A percentile compares a stretch with the other conserved stretches of the same genome.
These are phyloP conservation scores for Tilletia indica DNA, from an alignment of 1,284 basidiomycete genomes.

Conservation along the genomic window DNA sequence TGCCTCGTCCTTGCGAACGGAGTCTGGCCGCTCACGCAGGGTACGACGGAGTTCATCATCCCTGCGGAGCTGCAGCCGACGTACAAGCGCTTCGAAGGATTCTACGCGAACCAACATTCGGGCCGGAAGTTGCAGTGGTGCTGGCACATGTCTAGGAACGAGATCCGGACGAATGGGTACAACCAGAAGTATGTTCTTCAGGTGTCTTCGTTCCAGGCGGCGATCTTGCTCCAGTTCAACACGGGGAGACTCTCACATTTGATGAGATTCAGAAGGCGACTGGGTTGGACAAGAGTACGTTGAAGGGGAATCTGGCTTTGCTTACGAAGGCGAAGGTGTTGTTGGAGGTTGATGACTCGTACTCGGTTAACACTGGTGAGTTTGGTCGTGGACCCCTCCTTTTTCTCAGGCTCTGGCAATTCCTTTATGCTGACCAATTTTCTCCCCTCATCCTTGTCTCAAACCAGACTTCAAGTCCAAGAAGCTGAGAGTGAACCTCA, in stretches of 20 bases:
- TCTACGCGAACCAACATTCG: conserved; percentile 89
- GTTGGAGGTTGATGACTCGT: conserved; percentile 75
- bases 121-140: conserved; percentile 95
- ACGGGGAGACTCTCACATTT: conserved; percentile 72
- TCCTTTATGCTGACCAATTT: background rate
- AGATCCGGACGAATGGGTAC: conserved; percentile 86
- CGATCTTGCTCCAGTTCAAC: conserved; percentile 92
- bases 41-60: conserved; percentile 80
- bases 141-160: conserved; percentile 97
- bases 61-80: conserved; percentile 81
- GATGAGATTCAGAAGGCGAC: conserved; percentile 81
- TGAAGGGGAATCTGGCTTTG: conserved; percentile 78
- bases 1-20: conserved; percentile 92
- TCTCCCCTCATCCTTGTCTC: background rate
- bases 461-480: conserved; percentile 77
- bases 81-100: conserved; percentile 87
- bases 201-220: conserved; percentile 93
- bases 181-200: conserved; percentile 94
- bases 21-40: conserved; percentile 89
- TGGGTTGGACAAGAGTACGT: conserved; percentile 74
- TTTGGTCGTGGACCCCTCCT: background rate
- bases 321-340: conserved; percentile 88
- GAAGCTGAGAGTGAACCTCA: conserved; percentile 79
- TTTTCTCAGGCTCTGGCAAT: conserved; percentile 3
- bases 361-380: conserved; percentile 85